Conservation (phyloP, 148 eudicot species). For the Camellia sinensis region DNA sequence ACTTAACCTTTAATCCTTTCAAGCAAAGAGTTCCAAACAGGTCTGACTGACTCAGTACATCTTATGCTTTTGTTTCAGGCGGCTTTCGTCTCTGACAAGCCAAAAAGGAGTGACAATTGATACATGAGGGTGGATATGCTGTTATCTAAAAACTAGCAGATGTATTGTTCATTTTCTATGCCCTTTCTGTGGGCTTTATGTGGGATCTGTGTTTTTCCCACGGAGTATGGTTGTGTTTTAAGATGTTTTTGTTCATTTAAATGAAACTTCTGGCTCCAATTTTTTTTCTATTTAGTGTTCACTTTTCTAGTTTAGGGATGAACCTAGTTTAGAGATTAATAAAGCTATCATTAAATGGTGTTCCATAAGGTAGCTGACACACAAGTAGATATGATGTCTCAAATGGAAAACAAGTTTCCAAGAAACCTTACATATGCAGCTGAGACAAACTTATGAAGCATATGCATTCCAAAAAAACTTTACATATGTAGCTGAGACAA, state of each 20-base stretch:
- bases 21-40: not conserved
- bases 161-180: not conserved
- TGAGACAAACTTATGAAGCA: no score
- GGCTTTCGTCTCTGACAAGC: slow-evolving; percentile 46
- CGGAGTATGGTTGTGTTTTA: not conserved
- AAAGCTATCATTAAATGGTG: not conserved
- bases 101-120: slow-evolving; percentile 71
- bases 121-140: not conserved
- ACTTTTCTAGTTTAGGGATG: not conserved
- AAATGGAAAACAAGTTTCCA: not conserved
- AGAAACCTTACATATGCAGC: not conserved
- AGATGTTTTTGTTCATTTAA: not conserved
- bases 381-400: no score
- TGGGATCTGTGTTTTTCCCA: not conserved
- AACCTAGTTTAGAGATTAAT: not conserved
- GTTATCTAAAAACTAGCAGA: slow-evolving; percentile 5
- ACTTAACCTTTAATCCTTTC: not conserved
- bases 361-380: not conserved
- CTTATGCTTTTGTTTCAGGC: slow-evolving; percentile 30
- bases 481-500: no score
- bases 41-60: not conserved
- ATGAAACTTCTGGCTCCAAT: not conserved
- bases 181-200: not conserved
- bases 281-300: not conserved
- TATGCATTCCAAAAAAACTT: no score